These are phyloP conservation scores for Rhodotorula sp. DNA, from an alignment of 1,284 basidiomycete species.

Conservation along the genomic window DNA sequence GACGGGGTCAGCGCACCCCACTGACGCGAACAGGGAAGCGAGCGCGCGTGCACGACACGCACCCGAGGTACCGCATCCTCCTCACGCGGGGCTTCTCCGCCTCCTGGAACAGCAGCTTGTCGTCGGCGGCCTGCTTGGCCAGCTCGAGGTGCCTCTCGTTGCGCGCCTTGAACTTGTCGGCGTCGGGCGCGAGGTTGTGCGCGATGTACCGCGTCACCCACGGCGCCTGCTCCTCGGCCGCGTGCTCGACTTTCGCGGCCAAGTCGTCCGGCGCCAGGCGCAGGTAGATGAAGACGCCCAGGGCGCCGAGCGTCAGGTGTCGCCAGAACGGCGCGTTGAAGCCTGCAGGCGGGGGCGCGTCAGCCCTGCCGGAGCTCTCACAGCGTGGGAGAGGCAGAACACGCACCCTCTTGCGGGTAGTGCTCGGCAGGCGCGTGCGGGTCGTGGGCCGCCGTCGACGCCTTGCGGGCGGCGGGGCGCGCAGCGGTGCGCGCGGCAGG, in stretches of 20 bases:
- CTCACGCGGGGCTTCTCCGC: slow-evolving; percentile 52
- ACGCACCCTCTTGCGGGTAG: slow-evolving; percentile 35
- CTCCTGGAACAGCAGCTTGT: slow-evolving; percentile 54
- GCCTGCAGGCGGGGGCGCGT: slow-evolving; percentile 16
- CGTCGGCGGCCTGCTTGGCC: slow-evolving; percentile 51
- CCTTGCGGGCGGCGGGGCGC: slow-evolving; percentile 1
- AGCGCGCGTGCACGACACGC: slow-evolving; percentile 36
- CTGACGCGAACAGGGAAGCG: not conserved
- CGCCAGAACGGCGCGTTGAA: slow-evolving; percentile 45
- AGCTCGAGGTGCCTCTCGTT: slow-evolving; percentile 55
- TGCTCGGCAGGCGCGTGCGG: slow-evolving; percentile 7
- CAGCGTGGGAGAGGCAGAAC: no score
- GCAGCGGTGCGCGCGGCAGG: not conserved
- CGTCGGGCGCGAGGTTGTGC: slow-evolving; percentile 47
- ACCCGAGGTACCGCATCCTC: slow-evolving; percentile 53
- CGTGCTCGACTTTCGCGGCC: slow-evolving; percentile 24
- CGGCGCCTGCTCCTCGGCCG: slow-evolving; percentile 34
- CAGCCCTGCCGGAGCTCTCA: not conserved
- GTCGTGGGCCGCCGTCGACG: slow-evolving; percentile 15
- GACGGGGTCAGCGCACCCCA: not conserved
- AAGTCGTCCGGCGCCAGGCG: slow-evolving; percentile 43
- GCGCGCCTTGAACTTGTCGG: slow-evolving; percentile 41
- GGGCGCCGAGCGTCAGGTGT: slow-evolving; percentile 30
- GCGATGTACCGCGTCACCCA: slow-evolving; percentile 52
- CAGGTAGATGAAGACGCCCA: slow-evolving; percentile 44